Evolutionary conservation across 495 filamentous ascomycete genomes (phyloP).

Genomic region (Penicillium desertorum): DNA sequence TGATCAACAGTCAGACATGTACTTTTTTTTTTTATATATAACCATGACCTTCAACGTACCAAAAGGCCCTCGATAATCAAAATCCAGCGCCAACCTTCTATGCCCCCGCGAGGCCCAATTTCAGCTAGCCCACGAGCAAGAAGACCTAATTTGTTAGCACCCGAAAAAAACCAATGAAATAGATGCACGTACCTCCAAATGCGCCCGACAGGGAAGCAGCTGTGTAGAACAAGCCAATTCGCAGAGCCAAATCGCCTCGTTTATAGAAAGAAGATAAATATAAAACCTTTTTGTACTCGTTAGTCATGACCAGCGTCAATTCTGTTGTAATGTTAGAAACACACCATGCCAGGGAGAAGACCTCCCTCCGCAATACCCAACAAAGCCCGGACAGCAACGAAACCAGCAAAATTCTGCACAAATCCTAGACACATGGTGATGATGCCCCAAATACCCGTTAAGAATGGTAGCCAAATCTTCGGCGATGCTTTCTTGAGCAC

Average conservation of each 20-base stretch:
- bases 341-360: constrained; percentile 70
- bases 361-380: constrained; percentile 60
- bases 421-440: constrained; percentile 54
- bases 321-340: background rate
- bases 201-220: constrained; percentile 68
- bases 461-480: constrained; percentile 66
- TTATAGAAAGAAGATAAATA: constrained; percentile 76
- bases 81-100: constrained; percentile 65
- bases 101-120: constrained; percentile 52
- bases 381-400: constrained; percentile 58
- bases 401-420: constrained; percentile 48
- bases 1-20: constrained; percentile 23
- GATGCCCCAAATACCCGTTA: constrained; percentile 63
- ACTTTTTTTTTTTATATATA: background rate
- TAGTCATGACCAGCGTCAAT: background rate
- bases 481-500: constrained; percentile 46
- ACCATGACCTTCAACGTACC: constrained; percentile 22
- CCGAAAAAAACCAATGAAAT: background rate
- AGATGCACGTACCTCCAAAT: constrained; percentile 54
- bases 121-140: constrained; percentile 67
- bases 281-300: constrained; percentile 44
- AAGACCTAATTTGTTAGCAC: constrained; percentile 42
- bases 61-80: constrained; percentile 64
- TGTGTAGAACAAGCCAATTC: constrained; percentile 76
- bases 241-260: constrained; percentile 63